Conservation (phyloP, 257 asterid species). For the Solanum clarkiae region DNA sequence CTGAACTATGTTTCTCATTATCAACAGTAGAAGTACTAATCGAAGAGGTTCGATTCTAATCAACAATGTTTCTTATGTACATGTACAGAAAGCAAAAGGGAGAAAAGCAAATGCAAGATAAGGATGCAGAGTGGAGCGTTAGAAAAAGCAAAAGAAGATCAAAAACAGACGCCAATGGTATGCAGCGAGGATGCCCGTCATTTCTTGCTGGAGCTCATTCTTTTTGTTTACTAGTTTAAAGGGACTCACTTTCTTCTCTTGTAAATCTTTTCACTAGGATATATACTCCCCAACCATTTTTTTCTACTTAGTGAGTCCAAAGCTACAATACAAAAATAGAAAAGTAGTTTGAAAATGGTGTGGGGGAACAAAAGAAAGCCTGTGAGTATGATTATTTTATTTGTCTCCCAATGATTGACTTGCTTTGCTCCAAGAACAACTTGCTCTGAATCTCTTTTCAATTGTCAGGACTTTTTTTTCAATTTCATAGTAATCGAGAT, state of each 20-base stretch:
- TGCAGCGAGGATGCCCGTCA: conserved; percentile 73
- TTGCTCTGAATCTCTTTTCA: not conserved
- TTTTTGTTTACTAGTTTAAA: conserved; percentile 71
- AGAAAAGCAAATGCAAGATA: conserved; percentile 5
- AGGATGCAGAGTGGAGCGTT: not conserved
- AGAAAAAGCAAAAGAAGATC: conserved; percentile 65
- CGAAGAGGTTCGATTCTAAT: not conserved
- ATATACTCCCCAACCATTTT: conserved; percentile 17
- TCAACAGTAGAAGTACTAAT: not conserved
- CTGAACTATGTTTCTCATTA: not conserved
- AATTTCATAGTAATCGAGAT: conserved; percentile 3
- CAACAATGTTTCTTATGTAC: not conserved
- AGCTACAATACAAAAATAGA: conserved; percentile 50
- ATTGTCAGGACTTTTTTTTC: not conserved
- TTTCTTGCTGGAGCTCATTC: conserved; percentile 84
- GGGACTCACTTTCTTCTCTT: conserved; percentile 31
- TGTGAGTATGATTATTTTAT: conserved; percentile 35
- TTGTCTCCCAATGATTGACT: conserved; percentile 64
- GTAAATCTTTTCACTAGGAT: conserved; percentile 33
- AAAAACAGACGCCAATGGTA: conserved; percentile 88
- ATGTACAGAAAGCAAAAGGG: conserved; percentile 6
- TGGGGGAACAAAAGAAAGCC: conserved; percentile 15
- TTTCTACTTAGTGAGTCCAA: conserved; percentile 27
- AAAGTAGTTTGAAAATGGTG: conserved; percentile 4
- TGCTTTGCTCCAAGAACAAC: conserved; percentile 18